Evolutionary conservation across 2,329 filamentous ascomycete genomes (phyloP), one percentile per base, ranked within the genome.

Genomic region (Ilyonectria robusta): DNA sequence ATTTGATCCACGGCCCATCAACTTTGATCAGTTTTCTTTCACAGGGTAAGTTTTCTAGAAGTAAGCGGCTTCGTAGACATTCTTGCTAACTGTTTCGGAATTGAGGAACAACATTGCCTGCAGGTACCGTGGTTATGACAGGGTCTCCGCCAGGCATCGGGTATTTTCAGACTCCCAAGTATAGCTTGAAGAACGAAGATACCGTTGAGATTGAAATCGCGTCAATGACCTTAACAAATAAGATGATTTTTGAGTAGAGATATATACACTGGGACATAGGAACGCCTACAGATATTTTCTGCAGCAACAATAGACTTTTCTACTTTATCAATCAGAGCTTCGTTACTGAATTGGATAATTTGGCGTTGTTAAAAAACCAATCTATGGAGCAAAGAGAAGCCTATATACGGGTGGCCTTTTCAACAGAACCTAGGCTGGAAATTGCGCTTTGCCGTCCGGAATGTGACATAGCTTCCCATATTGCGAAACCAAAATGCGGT

Each of bases 51-150:
- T 21, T 8, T 44, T 7, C 23, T 26, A 6, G 26, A 26, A 26
- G 5, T 1, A 26, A n/a, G 8, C 1, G 9, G n/a, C n/a, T 15
- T 21, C 6, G 17, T 3, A 6, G n/a, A 26, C 6, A 6, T 44
- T 44, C 17, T 21, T 8, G 7, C 5, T 11, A 33, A 51, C 17
- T n/a, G 9, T 17, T 44, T 9, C n/a, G 6, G 3, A 21, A 19
- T 21, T 6, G 1, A 61, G 69, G 67, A 10, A 70, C 82, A 5
- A 87, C 85, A 26, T 67, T 87, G 54, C 79, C 80, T 57, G 79
- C 78, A 2, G 83, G 83, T 6, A 87, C 85, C 3, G 80, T 81
- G 2, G 81, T 87, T 46, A 82, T 87, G 81, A 87, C 85, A 4
- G 85, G 85, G 2, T 87, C 85, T 2, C 84, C 84, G 1, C 73